Percentiles rank a stretch among this genome's conserved stretches.
Conservation (phyloP, 2,329 filamentous ascomycete genomes). For the Botrytis galanthina region DNA sequence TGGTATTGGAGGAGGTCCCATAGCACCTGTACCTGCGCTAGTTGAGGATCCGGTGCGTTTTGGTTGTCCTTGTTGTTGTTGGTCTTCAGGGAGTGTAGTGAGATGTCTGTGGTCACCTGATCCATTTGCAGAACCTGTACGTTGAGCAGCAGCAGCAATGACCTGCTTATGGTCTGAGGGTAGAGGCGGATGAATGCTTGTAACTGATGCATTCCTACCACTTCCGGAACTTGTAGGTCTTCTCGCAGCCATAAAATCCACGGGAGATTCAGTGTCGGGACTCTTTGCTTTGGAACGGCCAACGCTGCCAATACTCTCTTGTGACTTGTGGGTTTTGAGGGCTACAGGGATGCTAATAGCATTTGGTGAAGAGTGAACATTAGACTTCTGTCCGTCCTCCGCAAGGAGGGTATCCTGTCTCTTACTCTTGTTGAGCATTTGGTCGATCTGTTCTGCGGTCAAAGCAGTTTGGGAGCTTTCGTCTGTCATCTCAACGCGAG, state of each 20-base stretch:
- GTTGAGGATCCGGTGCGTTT: slow-evolving; percentile 53
- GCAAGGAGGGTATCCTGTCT: slow-evolving; percentile 32
- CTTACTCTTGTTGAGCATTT: slow-evolving; percentile 60
- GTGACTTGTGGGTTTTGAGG: slow-evolving; percentile 47
- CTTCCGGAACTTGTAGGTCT: slow-evolving; percentile 75
- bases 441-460: slow-evolving; percentile 78
- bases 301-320: slow-evolving; percentile 50
- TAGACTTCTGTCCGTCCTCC: slow-evolving; percentile 29
- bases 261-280: slow-evolving; percentile 38
- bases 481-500: slow-evolving; percentile 54
- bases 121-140: slow-evolving; percentile 47
- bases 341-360: slow-evolving; percentile 38
- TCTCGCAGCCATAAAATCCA: slow-evolving; percentile 42
- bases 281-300: slow-evolving; percentile 42
- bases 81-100: slow-evolving; percentile 51
- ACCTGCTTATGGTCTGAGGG: slow-evolving; percentile 79
- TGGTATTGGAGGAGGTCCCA: slow-evolving; percentile 83
- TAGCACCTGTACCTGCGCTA: slow-evolving; percentile 46
- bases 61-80: slow-evolving; percentile 74
- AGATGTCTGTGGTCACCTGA: slow-evolving; percentile 15
- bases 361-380: slow-evolving; percentile 32
- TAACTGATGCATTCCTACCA: slow-evolving; percentile 49
- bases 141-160: slow-evolving; percentile 73
- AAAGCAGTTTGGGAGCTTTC: slow-evolving; percentile 79
- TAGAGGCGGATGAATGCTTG: slow-evolving; percentile 63